Base-by-base conservation (phyloP, 2,329 filamentous ascomycete genomes). In the Coniochaeta ligniaria region DNA sequence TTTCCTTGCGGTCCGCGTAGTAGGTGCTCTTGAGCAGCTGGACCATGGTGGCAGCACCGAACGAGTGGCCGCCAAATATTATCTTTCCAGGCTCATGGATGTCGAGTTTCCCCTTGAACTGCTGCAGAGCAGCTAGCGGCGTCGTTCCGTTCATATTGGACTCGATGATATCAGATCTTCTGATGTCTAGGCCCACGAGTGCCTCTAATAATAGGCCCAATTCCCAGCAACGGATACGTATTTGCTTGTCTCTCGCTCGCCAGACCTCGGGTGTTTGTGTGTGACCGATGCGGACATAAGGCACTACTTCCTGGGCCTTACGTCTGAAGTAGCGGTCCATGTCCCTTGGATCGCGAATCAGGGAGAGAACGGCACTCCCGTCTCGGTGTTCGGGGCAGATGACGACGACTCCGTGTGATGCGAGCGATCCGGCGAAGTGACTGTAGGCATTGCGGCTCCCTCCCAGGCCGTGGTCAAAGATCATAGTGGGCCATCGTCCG, bases 401-500 rank as follows among this genome's bases (percentile, higher is more conserved):
- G 2, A 96, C 91, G 8, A 95, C 85, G 24, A 93, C 80, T 45
- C 92, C 92, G 68, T 95, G 87, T 22, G 89, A 92, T 5, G 92
- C 90, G 31, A 96, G 76, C 0, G 90, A 91, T 17, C 90, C 90
- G 20, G 83, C 88, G 26, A 96, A 76, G 69, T 93, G 88, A n/a
- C 90, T 94, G 75, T 96, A 96, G 12, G 90, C 86, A 68, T 95
- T 95, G 65, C 90, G 83, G 62, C 85, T 88, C 41, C 92, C 92
- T 41, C 90, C 92, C 1, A 96, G 79, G 0, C 92, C 92, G 70
- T 96, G 92, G 1, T 91, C 95, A 74, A 96, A 96, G 63, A 96
- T 79, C 77, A 92, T 86, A 0, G 91, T 89, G 0, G 92, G 91
- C 88, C 90, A 95, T 75, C 85, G 78, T 60, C 79, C 76, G 61